Evolutionary conservation across 495 filamentous ascomycete species (phyloP).

Genomic region (Xylaria sp.): DNA sequence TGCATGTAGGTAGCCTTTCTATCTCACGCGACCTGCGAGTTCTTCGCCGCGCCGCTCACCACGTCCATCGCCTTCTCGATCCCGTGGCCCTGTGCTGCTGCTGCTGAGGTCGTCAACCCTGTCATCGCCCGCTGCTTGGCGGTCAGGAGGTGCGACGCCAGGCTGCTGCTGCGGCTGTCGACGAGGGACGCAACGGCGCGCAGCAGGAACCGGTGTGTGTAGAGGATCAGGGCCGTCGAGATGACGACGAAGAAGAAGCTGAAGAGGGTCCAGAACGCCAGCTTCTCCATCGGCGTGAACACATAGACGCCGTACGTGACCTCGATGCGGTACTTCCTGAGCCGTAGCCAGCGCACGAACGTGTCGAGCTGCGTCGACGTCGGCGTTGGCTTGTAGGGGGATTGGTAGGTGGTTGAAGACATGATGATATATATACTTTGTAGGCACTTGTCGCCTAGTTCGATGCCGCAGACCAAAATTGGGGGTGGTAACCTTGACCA

Average conservation of each 20-base stretch:
- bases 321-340: conserved; percentile 58
- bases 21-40: conserved; percentile 30
- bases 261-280: conserved; percentile 44
- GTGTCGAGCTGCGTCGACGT: conserved; percentile 30
- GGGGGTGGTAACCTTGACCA: too few relatives aligned
- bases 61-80: background rate
- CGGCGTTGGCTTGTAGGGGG: conserved; percentile 22
- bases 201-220: conserved; percentile 30
- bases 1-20: background rate
- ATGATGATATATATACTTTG: background rate
- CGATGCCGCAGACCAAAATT: background rate
- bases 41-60: conserved; percentile 1
- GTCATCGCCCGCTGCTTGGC: conserved; percentile 11
- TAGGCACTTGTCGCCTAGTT: background rate
- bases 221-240: conserved; percentile 33
- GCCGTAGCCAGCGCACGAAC: conserved; percentile 45
- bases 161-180: conserved; percentile 3
- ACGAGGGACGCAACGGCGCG: conserved; percentile 27
- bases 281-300: conserved; percentile 55
- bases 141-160: conserved; percentile 17
- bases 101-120: conserved; percentile 2
- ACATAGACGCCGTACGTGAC: conserved; percentile 57
- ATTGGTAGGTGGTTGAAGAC: conserved; percentile 23
- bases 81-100: background rate
- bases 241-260: conserved; percentile 34